These are phyloP conservation scores for Kandelia obovata DNA, from an alignment of 345 rosid genomes.

Conservation along the genomic window DNA sequence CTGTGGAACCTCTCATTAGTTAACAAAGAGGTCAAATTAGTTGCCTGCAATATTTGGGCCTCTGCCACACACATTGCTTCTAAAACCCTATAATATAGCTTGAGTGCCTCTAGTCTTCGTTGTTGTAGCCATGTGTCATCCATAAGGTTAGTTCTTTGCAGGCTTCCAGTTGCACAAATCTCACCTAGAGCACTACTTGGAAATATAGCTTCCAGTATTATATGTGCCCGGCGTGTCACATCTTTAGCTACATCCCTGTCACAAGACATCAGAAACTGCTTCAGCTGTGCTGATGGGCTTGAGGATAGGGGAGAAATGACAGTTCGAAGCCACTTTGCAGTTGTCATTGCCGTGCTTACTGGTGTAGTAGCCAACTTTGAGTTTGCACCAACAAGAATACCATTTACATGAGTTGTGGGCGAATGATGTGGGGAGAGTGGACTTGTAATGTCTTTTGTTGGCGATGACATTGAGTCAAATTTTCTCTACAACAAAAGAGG, in stretches of 20 bases:
- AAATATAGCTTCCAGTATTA: slow-evolving; percentile 89
- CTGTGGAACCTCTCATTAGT: slow-evolving; percentile 96
- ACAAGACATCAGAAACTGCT: slow-evolving; percentile 63
- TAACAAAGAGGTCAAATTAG: slow-evolving; percentile 79
- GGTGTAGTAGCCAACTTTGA: slow-evolving; percentile 75
- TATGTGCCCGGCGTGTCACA: slow-evolving; percentile 68
- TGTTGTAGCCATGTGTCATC: slow-evolving; percentile 95
- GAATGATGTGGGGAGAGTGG: slow-evolving; percentile 83
- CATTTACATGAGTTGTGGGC: slow-evolving; percentile 58
- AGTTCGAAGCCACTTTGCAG: slow-evolving; percentile 93
- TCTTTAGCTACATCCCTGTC: slow-evolving; percentile 77
- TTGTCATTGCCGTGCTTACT: slow-evolving; percentile 87
- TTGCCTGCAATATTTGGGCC: slow-evolving; percentile 70
- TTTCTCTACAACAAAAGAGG: slow-evolving; percentile 47
- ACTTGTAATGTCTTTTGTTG: slow-evolving; percentile 68
- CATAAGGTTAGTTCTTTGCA: slow-evolving; percentile 73
- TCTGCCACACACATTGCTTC: slow-evolving; percentile 97
- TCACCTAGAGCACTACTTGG: slow-evolving; percentile 70
- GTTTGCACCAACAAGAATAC: slow-evolving; percentile 39
- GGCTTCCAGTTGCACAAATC: slow-evolving; percentile 45
- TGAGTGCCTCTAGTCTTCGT: slow-evolving; percentile 74
- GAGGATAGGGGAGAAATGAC: slow-evolving; percentile 74
- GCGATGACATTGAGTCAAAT: slow-evolving; percentile 70
- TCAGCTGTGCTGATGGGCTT: slow-evolving; percentile 68
- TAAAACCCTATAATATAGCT: slow-evolving; percentile 84